These are phyloP conservation scores for Phaffomyces thermotolerans DNA, from an alignment of 805 yeast genomes.

Conservation along the genomic window DNA sequence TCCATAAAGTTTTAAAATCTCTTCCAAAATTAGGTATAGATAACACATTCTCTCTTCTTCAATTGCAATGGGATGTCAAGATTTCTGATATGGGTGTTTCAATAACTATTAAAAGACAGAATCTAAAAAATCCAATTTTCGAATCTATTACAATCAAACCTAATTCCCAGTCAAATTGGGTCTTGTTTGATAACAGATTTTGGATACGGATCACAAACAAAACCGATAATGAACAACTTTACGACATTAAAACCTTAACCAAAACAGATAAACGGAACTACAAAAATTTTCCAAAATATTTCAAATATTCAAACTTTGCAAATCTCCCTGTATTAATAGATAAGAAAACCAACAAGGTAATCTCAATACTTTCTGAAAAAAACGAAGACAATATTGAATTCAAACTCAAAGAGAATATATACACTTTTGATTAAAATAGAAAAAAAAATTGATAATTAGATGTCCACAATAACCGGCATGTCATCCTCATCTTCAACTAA, in stretches of 20 bases:
- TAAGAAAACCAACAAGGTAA: slow-evolving; percentile 5
- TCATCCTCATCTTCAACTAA: slow-evolving; percentile 20
- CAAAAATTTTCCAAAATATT: slow-evolving; percentile 8
- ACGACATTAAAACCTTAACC: slow-evolving; percentile 11
- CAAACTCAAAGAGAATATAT: slow-evolving; percentile 19
- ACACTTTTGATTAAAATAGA: slow-evolving; percentile 4
- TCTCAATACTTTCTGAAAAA: slow-evolving; percentile 12
- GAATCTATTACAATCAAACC: slow-evolving; percentile 8
- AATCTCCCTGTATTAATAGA: slow-evolving; percentile 18
- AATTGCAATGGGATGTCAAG: slow-evolving; percentile 17
- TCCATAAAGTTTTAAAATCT: slow-evolving; percentile 11
- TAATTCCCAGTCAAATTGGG: slow-evolving; percentile 26
- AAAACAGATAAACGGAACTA: slow-evolving; percentile 9
- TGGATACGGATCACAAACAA: slow-evolving; percentile 26
- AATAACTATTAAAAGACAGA: slow-evolving; percentile 14
- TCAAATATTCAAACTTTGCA: slow-evolving; percentile 11
- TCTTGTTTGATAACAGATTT: slow-evolving; percentile 33
- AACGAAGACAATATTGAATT: slow-evolving; percentile 5
- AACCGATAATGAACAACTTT: slow-evolving; percentile 2
- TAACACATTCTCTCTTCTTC: slow-evolving; percentile 16
- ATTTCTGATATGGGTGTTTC: not conserved
- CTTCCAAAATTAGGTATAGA: slow-evolving; percentile 7
- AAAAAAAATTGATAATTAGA: not conserved
- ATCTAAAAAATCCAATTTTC: slow-evolving; percentile 12
- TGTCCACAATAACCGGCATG: slow-evolving; percentile 19